Evolutionary conservation across 225 moss, liverwort and hornwort species (phyloP).

Genomic region (Bryum argenteum): DNA sequence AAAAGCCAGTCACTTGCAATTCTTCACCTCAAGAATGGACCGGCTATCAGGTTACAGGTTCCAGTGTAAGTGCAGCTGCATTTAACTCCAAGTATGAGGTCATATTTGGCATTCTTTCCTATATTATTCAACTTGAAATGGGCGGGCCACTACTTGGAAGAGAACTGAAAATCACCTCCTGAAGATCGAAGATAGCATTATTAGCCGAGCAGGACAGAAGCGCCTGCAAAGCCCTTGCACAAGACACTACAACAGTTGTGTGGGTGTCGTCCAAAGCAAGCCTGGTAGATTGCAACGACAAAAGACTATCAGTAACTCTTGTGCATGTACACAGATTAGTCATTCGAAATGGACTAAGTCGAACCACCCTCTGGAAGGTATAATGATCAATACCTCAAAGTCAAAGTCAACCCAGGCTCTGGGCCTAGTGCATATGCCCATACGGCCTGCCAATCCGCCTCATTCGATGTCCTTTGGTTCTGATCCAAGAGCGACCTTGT

Average conservation of each 20-base stretch:
- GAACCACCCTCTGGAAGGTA: neutral
- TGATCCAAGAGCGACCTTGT: slow-evolving; percentile 23
- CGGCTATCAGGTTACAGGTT: neutral
- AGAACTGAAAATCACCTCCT: slow-evolving; percentile 59
- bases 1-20: neutral
- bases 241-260: slow-evolving; percentile 80
- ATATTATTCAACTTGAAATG: neutral
- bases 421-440: slow-evolving; percentile 98
- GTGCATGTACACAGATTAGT: neutral
- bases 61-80: slow-evolving; percentile 7
- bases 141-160: slow-evolving; percentile 12
- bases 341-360: neutral
- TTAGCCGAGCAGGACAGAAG: slow-evolving; percentile 89
- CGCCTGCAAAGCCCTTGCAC: slow-evolving; percentile 85
- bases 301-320: slow-evolving; percentile 30
- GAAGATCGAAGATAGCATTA: slow-evolving; percentile 73
- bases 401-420: slow-evolving; percentile 80
- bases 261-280: slow-evolving; percentile 94
- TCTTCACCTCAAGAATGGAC: slow-evolving; percentile 13
- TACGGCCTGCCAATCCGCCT: slow-evolving; percentile 94
- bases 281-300: slow-evolving; percentile 46
- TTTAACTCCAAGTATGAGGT: neutral
- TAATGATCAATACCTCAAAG: slow-evolving; percentile 61
- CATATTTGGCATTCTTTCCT: slow-evolving; percentile 1
- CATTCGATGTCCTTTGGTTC: slow-evolving; percentile 30